Percentiles rank a stretch among this genome's conserved stretches.
Conservation (phyloP, 345 rosid genomes). For the Salix udensis region DNA sequence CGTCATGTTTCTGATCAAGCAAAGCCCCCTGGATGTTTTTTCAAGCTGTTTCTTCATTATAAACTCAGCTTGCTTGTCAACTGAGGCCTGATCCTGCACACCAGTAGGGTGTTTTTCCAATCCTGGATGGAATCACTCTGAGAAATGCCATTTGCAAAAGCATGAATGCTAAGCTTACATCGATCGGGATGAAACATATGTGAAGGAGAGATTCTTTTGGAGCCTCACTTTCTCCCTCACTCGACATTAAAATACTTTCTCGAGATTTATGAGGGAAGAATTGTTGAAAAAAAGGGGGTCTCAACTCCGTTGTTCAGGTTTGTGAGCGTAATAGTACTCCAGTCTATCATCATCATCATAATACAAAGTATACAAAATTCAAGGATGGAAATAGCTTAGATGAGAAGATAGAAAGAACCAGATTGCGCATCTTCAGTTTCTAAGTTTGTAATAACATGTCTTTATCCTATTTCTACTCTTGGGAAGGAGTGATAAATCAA, state of each 20-base stretch:
- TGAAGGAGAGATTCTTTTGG: no score
- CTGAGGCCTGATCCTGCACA: slow-evolving; percentile 63
- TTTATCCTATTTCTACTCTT: no score
- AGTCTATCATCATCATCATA: not conserved
- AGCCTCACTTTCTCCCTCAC: no score
- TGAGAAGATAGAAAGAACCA: not conserved
- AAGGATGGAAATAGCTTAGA: not conserved
- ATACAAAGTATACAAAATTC: not conserved
- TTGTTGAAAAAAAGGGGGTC: no score
- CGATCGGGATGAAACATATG: no score
- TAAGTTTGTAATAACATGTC: not conserved
- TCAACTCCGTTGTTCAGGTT: no score
- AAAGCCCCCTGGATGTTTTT: slow-evolving; percentile 37
- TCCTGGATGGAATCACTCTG: not conserved
- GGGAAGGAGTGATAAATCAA: no score
- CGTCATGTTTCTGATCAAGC: slow-evolving; percentile 36
- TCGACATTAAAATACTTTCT: no score
- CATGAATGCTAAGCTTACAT: no score
- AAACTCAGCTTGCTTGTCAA: slow-evolving; percentile 71
- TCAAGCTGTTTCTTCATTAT: slow-evolving; percentile 83
- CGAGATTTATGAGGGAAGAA: no score
- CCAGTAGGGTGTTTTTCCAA: not conserved
- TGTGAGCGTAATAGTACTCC: no score
- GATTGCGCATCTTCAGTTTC: not conserved
- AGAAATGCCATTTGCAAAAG: not conserved